Evolutionary conservation across 306 rosid species (phyloP).

Genomic region (Acacia confusa): DNA sequence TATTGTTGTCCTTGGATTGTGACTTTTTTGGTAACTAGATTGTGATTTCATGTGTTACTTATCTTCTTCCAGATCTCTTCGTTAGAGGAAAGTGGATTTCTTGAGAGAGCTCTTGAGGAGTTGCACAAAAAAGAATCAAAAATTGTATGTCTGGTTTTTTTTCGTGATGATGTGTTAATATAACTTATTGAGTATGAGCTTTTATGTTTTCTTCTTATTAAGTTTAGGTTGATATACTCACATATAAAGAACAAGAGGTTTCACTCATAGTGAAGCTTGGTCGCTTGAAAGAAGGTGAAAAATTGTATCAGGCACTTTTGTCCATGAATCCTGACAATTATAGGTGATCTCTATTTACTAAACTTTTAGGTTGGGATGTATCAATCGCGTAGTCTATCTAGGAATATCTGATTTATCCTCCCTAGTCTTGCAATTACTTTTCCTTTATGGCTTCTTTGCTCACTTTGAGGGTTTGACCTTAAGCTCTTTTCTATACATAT

Average conservation of each 20-base stretch:
- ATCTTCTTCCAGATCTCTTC: slow-evolving; percentile 63
- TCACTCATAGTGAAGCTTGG: slow-evolving; percentile 84
- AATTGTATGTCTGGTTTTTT: slow-evolving; percentile 59
- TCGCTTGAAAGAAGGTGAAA: slow-evolving; percentile 66
- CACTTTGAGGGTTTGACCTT: not conserved
- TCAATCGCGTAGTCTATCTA: slow-evolving; percentile 14
- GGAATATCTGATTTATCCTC: slow-evolving; percentile 9
- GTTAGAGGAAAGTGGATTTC: slow-evolving; percentile 73
- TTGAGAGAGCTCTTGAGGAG: slow-evolving; percentile 81
- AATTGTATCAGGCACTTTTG: slow-evolving; percentile 66
- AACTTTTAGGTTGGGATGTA: slow-evolving; percentile 12
- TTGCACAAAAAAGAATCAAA: slow-evolving; percentile 69
- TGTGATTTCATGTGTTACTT: slow-evolving; percentile 16
- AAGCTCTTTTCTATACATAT: not conserved
- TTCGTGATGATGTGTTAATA: slow-evolving; percentile 21
- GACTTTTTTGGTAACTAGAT: slow-evolving; percentile 23
- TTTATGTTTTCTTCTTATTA: slow-evolving; percentile 12
- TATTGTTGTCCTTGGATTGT: slow-evolving; percentile 9
- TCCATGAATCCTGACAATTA: slow-evolving; percentile 91
- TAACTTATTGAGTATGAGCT: slow-evolving; percentile 26
- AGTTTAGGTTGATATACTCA: slow-evolving; percentile 79
- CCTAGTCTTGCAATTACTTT: not conserved
- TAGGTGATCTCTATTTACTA: slow-evolving; percentile 48
- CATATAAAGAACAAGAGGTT: slow-evolving; percentile 82
- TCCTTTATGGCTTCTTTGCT: not conserved